Percentiles rank a stretch among this genome's conserved stretches.
Evolutionary conservation across 495 filamentous ascomycete species (phyloP).

Genomic region (Gamarada debralockiae): DNA sequence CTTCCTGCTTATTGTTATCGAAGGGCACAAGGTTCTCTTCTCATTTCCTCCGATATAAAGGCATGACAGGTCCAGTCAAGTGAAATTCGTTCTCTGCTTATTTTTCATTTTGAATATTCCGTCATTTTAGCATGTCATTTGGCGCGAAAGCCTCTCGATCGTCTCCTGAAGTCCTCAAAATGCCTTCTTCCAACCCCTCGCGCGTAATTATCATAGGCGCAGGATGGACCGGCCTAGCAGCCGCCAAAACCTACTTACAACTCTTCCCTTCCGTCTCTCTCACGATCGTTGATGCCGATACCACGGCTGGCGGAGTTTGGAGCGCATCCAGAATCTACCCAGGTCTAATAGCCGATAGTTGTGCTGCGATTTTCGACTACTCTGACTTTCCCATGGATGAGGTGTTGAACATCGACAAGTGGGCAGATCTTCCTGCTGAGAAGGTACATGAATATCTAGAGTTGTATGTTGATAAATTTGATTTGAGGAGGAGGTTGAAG

Average conservation of each 20-base stretch:
- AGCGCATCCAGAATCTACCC: slow-evolving; percentile 45
- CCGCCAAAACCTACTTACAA: slow-evolving; percentile 41
- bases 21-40: too few species aligned
- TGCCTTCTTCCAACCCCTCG: neutral
- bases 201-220: slow-evolving; percentile 20
- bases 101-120: too few species aligned
- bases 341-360: slow-evolving; percentile 37
- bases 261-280: slow-evolving; percentile 34
- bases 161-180: too few species aligned
- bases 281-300: slow-evolving; percentile 41
- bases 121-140: too few species aligned
- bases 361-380: slow-evolving; percentile 35
- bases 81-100: too few species aligned
- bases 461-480: slow-evolving; percentile 30
- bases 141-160: too few species aligned
- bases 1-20: too few species aligned
- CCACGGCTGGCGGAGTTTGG: slow-evolving; percentile 48
- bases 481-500: slow-evolving; percentile 28
- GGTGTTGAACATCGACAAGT: slow-evolving; percentile 23
- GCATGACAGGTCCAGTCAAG: too few species aligned
- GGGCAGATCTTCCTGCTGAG: slow-evolving; percentile 31
- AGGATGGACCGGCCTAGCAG: slow-evolving; percentile 41
- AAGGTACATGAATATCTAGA: slow-evolving; percentile 30
- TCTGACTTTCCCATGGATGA: slow-evolving; percentile 32
- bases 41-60: too few species aligned